These are phyloP conservation scores for Sordariomycetes sp. DNA, from an alignment of 2,329 filamentous ascomycete species.

Conservation along the genomic window DNA sequence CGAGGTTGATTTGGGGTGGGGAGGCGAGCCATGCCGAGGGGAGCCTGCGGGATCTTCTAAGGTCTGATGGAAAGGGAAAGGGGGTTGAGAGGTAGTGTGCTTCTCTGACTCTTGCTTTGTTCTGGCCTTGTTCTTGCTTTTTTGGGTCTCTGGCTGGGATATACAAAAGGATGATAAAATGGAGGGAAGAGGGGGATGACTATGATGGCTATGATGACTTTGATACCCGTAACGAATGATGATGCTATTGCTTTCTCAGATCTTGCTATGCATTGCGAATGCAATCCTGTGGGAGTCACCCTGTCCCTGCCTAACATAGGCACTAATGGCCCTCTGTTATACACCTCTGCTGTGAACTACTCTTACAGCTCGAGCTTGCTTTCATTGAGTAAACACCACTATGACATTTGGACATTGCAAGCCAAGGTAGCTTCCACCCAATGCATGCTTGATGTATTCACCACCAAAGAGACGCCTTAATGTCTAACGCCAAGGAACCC, in stretches of 20 bases:
- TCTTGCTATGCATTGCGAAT: no score
- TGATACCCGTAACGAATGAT: not conserved
- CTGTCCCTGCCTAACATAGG: no score
- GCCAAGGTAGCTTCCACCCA: no score
- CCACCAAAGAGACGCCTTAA: no score
- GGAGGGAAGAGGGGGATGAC: not conserved
- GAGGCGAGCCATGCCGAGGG: constrained; percentile 32
- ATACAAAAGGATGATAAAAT: not conserved
- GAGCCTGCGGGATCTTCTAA: constrained; percentile 42
- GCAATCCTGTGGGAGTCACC: no score
- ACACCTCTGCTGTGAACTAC: no score
- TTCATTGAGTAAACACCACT: no score
- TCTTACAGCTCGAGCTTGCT: no score
- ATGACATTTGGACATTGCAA: no score
- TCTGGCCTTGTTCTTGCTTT: not conserved
- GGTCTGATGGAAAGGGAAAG: constrained; percentile 21
- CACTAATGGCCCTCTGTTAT: no score
- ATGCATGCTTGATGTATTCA: no score
- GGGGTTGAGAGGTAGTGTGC: constrained; percentile 15
- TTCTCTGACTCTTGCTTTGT: constrained; percentile 16
- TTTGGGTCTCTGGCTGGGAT: not conserved
- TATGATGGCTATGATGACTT: not conserved
- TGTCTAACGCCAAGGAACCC: no score
- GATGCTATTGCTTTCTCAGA: not conserved
- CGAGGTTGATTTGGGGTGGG: constrained; percentile 11